phyloP scores from a whole-genome alignment of 495 filamentous ascomycete genomes.

The Hypoxylon crocopeplum region DNA sequence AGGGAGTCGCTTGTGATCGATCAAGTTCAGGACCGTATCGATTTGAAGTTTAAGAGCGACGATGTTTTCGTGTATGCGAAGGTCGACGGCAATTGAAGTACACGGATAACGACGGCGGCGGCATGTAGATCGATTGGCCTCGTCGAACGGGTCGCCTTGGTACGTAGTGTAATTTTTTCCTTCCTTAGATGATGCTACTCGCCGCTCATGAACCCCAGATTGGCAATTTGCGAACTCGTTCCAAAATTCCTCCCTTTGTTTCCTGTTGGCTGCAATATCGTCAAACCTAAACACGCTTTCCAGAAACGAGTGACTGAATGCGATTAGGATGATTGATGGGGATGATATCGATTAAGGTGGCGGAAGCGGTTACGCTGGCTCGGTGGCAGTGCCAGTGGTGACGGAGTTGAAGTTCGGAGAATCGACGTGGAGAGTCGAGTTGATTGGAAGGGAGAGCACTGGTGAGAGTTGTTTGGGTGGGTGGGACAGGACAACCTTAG shows the following conservation, averaged over 20 bases:
- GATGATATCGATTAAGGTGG: slow-evolving; percentile 21
- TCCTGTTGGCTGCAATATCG: slow-evolving; percentile 9
- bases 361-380: slow-evolving; percentile 24
- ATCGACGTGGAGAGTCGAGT: slow-evolving; percentile 20
- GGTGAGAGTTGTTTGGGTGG: slow-evolving; percentile 30
- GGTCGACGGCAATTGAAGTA: slow-evolving; percentile 16
- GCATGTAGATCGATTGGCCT: slow-evolving; percentile 29
- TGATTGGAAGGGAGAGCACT: slow-evolving; percentile 31
- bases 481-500: slow-evolving; percentile 25
- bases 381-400: slow-evolving; percentile 36
- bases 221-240: slow-evolving; percentile 9
- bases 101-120: slow-evolving; percentile 17
- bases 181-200: slow-evolving; percentile 7
- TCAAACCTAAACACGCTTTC: slow-evolving; percentile 31
- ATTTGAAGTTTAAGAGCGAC: slow-evolving; percentile 14
- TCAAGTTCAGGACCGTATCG: slow-evolving; percentile 1
- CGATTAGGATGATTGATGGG: slow-evolving; percentile 11
- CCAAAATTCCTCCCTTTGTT: slow-evolving; percentile 4
- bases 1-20: slow-evolving; percentile 9
- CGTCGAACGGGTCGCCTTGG: background rate
- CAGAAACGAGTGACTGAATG: slow-evolving; percentile 38
- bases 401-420: slow-evolving; percentile 34
- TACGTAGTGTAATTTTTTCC: too few relatives aligned
- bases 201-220: background rate
- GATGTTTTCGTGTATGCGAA: slow-evolving; percentile 22